Evolutionary conservation across 306 rosid species (phyloP), one percentile per base, ranked within the genome.

Genomic region (Cucurbita ficifolia): DNA sequence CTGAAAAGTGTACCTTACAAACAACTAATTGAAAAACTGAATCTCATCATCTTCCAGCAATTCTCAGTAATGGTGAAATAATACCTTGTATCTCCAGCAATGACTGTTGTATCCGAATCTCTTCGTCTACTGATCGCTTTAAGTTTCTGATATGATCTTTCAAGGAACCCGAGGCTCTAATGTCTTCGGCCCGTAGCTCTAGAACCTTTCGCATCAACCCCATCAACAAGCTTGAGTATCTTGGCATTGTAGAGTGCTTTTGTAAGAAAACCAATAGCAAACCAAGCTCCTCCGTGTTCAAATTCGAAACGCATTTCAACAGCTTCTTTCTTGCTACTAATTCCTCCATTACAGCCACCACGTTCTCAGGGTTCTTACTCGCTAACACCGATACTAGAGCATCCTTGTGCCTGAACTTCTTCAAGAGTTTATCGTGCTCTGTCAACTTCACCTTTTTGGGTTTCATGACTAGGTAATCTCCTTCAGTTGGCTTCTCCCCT

Each of bases 281-380:
- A 16, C 82, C 86, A 21, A 94, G 86, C 79, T 88, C 95, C 77
- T 71, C 92, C 13, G 5, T 21, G 80, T 87, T 89, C 86, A 91
- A 80, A 76, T 95, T 85, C 12, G 60, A 73, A 29, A 84, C 84
- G 53, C 90, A 87, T 77, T 78, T 86, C 80, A 91, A 53, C 76
- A 95, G 64, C 54, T 89, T 91, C 90, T 69, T 89, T 76, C 99
- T 88, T 3, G 96, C 84, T 56, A 88, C 89, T 84, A 93, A 79
- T 70, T 93, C 98, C 80, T 93, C 98, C 90, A 87, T 88, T 68
- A 90, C 90, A 7, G 98, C 98, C 73, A 90, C 73, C 51, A 85
- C 94, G 81, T 87, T 79, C 50, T 85, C 98, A 0, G 86, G 93
- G 79, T 88, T 86, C 76, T 82, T 90, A 43, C 83, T 54, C 7